Evolutionary conservation across 306 rosid species (phyloP).

Genomic region (Dryas octopetala): DNA sequence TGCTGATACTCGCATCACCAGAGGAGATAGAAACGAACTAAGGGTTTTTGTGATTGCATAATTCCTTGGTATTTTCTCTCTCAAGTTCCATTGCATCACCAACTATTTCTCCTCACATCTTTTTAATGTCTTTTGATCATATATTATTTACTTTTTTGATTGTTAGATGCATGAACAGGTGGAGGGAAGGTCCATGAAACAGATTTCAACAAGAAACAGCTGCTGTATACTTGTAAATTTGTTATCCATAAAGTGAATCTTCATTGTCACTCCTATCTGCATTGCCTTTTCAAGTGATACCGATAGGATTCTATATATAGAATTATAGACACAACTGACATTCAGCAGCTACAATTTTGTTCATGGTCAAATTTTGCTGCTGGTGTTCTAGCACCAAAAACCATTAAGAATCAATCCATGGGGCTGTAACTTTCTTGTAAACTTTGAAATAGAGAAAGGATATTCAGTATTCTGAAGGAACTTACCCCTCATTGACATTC

Average conservation of each 20-base stretch:
- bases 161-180: background rate
- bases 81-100: background rate
- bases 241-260: slow-evolving; percentile 4
- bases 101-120: background rate
- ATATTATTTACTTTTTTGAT: background rate
- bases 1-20: slow-evolving; percentile 62
- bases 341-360: background rate
- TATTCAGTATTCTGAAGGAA: too few relatives aligned
- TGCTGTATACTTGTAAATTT: slow-evolving; percentile 22
- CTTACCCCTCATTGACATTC: too few relatives aligned
- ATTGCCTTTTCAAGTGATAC: background rate
- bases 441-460: too few relatives aligned
- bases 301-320: background rate
- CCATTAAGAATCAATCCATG: background rate
- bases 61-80: slow-evolving; percentile 24
- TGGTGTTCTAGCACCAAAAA: background rate
- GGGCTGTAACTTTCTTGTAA: too few relatives aligned
- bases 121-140: background rate
- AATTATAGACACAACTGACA: background rate
- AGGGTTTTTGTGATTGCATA: slow-evolving; percentile 86
- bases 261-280: background rate
- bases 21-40: slow-evolving; percentile 91
- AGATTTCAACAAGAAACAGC: background rate
- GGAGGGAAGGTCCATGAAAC: background rate
- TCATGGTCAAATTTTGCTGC: background rate